Evolutionary conservation across 306 rosid species (phyloP), one percentile per base, ranked within the genome.

Genomic region (Spatholobus suberectus): DNA sequence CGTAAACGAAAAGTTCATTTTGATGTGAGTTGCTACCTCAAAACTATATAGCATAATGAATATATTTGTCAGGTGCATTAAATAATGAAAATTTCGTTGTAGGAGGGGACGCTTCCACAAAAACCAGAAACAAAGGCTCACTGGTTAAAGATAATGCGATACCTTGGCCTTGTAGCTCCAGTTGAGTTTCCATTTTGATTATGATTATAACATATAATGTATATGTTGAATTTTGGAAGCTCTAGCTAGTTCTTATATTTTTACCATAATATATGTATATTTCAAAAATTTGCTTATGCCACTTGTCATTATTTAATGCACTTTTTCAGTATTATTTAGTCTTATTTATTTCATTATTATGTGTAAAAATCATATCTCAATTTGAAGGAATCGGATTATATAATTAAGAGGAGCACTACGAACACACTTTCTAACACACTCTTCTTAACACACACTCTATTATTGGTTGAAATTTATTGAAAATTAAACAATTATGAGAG

Each of bases 141-240:
- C 8, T 82, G 81, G 76, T 59, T 90, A 37, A 81, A 82, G 87
- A 90, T 90, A 84, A 90, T 90, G 93, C 87, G 90, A 26, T 62
- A 77, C 78, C 83, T 88, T 0, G 92, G 94, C 59, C 94, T 88
- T 44, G 75, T 79, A 14, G 89, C 88, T 49, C 90, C 94, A 11
- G 52, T 75, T 70, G 92, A 89, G 13, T 88, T 92, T 67, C 92
- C 92, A 10, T 90, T 73, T 75, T 46, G 47, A 72, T 10, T 54
- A 18, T 5, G 44, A 43, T 17, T 44, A n/a, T 32, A 14, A 51
- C n/a, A n/a, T n/a, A 21, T 15, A 54, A 79, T 67, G 38, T 40
- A 24, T 49, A 65, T 47, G 34, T 41, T 5, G 24, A 54, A 6
- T 23, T 29, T 55, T 75, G 13, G 0, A 9, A 26, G 58, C 23